Evolutionary conservation across 441 rosid species (phyloP).

Genomic region (Dalechampia spathulata): DNA sequence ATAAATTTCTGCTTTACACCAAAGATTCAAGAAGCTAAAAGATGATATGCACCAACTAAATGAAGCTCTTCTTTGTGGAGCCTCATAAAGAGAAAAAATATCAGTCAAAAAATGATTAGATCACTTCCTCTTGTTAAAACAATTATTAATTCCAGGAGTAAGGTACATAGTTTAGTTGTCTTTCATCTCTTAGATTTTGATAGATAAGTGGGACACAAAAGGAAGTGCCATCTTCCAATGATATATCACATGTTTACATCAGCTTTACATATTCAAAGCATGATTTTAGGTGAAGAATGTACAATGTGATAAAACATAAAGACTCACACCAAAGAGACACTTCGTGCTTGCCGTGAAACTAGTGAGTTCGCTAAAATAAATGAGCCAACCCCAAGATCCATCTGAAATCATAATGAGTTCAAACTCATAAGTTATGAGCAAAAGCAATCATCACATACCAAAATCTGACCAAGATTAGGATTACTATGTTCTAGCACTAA

Average conservation of each 20-base stretch:
- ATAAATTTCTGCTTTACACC: no score
- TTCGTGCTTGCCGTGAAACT: conserved; percentile 83
- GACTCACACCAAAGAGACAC: conserved; percentile 49
- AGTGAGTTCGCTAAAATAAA: conserved; percentile 74
- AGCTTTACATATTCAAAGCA: neutral
- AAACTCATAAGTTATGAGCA: conserved; percentile 1
- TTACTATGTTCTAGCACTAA: neutral
- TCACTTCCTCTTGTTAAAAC: neutral
- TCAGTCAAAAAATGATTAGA: neutral
- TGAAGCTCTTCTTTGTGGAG: neutral
- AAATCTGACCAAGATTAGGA: neutral
- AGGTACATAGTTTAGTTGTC: neutral
- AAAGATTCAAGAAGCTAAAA: neutral
- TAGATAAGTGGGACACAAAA: neutral
- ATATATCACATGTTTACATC: neutral
- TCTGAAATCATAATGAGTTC: conserved; percentile 35
- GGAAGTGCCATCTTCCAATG: neutral
- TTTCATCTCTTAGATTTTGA: neutral
- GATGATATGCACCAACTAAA: neutral
- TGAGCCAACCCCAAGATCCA: conserved; percentile 98
- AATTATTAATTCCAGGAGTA: neutral
- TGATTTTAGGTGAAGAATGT: neutral
- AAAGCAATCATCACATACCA: neutral
- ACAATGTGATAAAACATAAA: conserved; percentile 8
- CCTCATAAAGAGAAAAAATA: neutral